These are phyloP conservation scores for Planoprotostelium fungivorum DNA, from an alignment of 78 protist genomes.

Conservation along the genomic window DNA sequence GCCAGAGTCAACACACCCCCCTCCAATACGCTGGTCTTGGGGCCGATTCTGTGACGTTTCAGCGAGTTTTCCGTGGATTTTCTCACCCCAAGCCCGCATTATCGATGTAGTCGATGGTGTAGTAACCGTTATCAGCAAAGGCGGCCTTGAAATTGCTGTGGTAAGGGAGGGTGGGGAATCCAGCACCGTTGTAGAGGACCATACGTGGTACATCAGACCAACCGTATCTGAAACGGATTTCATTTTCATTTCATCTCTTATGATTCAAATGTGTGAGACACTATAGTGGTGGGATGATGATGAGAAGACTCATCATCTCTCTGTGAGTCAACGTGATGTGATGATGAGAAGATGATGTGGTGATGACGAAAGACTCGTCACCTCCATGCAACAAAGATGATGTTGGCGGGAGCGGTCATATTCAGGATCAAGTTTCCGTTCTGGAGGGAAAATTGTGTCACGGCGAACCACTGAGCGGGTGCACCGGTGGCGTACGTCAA, in stretches of 20 bases:
- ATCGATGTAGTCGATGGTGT: neutral
- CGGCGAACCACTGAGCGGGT: neutral
- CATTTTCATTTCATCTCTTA: no score
- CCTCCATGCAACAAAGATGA: neutral
- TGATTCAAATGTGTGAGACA: neutral
- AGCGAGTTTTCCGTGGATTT: neutral
- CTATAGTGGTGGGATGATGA: no score
- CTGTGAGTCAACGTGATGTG: no score
- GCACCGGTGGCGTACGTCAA: neutral
- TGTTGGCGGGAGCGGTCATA: neutral
- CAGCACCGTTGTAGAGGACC: conserved; percentile 1
- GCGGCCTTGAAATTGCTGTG: neutral
- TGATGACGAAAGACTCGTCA: neutral
- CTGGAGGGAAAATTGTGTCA: neutral
- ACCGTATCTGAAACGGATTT: neutral
- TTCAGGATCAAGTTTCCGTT: neutral
- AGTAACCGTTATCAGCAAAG: neutral
- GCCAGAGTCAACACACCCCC: neutral
- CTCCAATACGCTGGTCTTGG: neutral
- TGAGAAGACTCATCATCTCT: no score
- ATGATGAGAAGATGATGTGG: no score
- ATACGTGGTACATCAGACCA: neutral
- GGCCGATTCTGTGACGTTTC: neutral
- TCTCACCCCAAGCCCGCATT: neutral
- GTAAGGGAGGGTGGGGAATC: neutral